These are phyloP conservation scores for Lonicera japonica DNA, from an alignment of 129 eudicot genomes.

Conservation along the genomic window DNA sequence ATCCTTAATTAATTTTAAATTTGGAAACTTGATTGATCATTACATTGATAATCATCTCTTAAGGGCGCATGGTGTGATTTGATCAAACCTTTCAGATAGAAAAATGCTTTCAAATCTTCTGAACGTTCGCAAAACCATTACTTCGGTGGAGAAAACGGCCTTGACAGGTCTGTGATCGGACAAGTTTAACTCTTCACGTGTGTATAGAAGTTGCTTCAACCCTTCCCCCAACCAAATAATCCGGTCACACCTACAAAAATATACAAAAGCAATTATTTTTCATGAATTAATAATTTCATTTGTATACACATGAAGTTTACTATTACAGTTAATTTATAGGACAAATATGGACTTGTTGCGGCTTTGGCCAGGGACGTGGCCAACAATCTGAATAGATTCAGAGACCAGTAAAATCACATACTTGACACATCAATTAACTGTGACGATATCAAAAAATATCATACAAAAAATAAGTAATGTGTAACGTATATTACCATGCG, in stretches of 20 bases:
- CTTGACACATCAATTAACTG: too few species aligned
- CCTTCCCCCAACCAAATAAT: slow-evolving; percentile 64
- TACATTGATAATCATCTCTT: slow-evolving; percentile 17
- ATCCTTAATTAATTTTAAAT: not conserved
- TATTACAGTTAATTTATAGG: too few species aligned
- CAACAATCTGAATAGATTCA: not conserved
- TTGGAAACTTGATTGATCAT: slow-evolving; percentile 28
- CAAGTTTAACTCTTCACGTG: slow-evolving; percentile 43
- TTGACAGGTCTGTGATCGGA: slow-evolving; percentile 75
- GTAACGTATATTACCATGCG: slow-evolving; percentile 44
- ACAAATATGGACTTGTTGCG: too few species aligned
- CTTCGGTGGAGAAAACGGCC: slow-evolving; percentile 46
- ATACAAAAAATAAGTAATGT: too few species aligned
- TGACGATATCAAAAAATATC: not conserved
- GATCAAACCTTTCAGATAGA: slow-evolving; percentile 27
- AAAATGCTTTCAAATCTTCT: slow-evolving; percentile 24
- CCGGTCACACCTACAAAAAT: slow-evolving; percentile 54
- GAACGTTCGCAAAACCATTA: slow-evolving; percentile 19
- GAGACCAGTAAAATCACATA: too few species aligned
- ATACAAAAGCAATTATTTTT: not conserved
- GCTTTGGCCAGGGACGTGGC: too few species aligned
- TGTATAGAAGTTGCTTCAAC: slow-evolving; percentile 42
- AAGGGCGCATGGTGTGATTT: slow-evolving; percentile 8
- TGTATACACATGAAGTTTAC: too few species aligned
- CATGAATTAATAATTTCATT: not conserved